phyloP scores from a whole-genome alignment of 2,329 filamentous ascomycete genomes.

The Monilinia fructigena region DNA sequence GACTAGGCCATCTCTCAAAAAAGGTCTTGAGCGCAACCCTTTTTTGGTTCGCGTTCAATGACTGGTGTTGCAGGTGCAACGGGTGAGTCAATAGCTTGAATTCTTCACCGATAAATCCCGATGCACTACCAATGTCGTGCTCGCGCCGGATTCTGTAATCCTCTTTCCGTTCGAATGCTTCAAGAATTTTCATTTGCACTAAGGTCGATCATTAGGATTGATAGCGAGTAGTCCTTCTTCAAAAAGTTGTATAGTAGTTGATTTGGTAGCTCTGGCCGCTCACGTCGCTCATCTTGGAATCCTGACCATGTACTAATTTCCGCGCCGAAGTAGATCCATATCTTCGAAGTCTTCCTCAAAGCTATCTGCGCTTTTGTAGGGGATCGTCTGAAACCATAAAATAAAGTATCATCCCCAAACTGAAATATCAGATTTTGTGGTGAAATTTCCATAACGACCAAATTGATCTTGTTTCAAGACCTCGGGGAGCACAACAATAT shows the following conservation, averaged over 20 bases:
- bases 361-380: conserved; percentile 79
- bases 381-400: conserved; percentile 92
- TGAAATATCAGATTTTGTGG: conserved; percentile 97
- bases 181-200: conserved; percentile 79
- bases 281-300: conserved; percentile 73
- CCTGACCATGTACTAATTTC: conserved; percentile 89
- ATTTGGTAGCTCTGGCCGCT: conserved; percentile 78
- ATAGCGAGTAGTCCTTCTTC: conserved; percentile 76
- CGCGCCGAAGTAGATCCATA: conserved; percentile 73
- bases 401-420: conserved; percentile 95
- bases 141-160: conserved; percentile 36
- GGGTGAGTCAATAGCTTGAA: conserved; percentile 39
- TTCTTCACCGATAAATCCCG: conserved; percentile 34
- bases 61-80: conserved; percentile 35
- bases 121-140: conserved; percentile 32
- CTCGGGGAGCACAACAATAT: conserved; percentile 96
- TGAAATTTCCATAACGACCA: conserved; percentile 87
- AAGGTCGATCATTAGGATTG: conserved; percentile 70
- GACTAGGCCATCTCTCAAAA: conserved; percentile 36
- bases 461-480: conserved; percentile 69
- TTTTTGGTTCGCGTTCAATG: conserved; percentile 34
- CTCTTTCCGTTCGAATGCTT: conserved; percentile 39
- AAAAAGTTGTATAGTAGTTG: conserved; percentile 84
- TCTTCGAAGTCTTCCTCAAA: conserved; percentile 92
- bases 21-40: conserved; percentile 32